Evolutionary conservation across 805 yeast genomes (phyloP), one percentile per base, ranked within the genome.

Genomic region (Lachancea nothofagi): DNA sequence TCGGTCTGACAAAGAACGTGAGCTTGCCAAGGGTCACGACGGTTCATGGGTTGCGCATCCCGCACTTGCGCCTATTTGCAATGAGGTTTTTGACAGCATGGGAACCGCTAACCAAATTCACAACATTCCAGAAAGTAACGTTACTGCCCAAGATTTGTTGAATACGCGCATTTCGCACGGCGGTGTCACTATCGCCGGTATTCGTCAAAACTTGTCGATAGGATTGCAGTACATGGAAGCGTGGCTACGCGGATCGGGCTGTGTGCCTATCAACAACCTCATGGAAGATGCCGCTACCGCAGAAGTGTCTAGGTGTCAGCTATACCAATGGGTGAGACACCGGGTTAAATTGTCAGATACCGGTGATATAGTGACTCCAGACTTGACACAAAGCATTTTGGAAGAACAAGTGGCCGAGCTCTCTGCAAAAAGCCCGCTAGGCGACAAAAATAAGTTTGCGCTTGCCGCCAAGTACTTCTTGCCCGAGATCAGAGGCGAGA

Each of bases 221-320:
- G 93, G 93, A 30, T 67, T 83, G 50, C 77, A 80, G 47, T 83
- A 83, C 61, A 83, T 83, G 72, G 93, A 83, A 66, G 85, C 89
- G 22, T 83, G 94, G 94, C 72, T 83, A 53, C 73, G 88, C 60
- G 87, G 87, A 44, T 66, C 78, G 39, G 94, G 94, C 12, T 83
- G 93, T 71, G 89, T 82, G 45, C 90, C 94, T 49, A 83, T 83
- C 61, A 83, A 83, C 68, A 76, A 78, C 61, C 70, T 83, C 62
- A 83, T 83, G 94, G 94, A 83, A 65, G 94, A 83, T 62, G 94
- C 94, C 21, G 93, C 93, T 24, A 83, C 94, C 36, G 90, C 93
- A 29, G 94, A 83, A 64, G 94, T 83, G 28, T 80, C 89, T 26
- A 75, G 93, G 67, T 74, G 87, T 45, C 90, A 83, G 65, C 69